Base-by-base conservation (phyloP, 1,284 basidiomycete species). In the Coniferiporia sulphurascens region DNA sequence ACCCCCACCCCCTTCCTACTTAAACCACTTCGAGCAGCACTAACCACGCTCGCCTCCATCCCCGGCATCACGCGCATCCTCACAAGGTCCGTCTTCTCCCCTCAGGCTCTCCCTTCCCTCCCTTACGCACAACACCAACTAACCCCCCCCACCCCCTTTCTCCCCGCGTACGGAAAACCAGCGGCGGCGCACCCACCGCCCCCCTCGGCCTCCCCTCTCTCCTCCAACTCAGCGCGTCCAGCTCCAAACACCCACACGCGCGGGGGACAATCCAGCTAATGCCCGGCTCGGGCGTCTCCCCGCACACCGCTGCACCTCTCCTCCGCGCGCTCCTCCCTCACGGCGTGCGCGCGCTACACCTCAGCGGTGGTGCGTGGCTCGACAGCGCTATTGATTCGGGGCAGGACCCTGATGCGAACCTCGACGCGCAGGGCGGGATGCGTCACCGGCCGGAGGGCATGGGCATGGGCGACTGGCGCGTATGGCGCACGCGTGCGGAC, bases 271-370 rank as follows among this genome's bases (percentile, higher is more conserved):
- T 5, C 27, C 27, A 27, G 5, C 27, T 93, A 58, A 80, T 91
- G 60, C 85, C 87, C 8, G 89, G 89, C 6, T 86, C 87, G 4
- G 88, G 89, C 3, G 81, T 91, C 54, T 88, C 85, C 64, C 67
- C 76, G 4, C 67, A 72, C 13, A 89, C 81, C 1, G 72, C 85
- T 15, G 68, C 72, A 0, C 55, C 65, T 15, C 57, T 93, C 17
- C 71, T 86, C 46, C 64, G 76, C 21, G 65, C 71, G 15, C 73
- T 91, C 27, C 67, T 83, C 9, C 78, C 83, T 0, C 69, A 78
- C 35, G 85, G 83, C 8, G 67, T 89, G 22, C 71, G 70, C 22
- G 87, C 91, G 69, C 74, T 91, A 3, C 89, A 91, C 68, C 68
- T 90, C 59, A 91, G 88, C 64, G 88, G 82, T 0, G 88, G 86